Base-by-base conservation (phyloP, 495 filamentous ascomycete genomes). In the Stereocaulon alpinum region DNA sequence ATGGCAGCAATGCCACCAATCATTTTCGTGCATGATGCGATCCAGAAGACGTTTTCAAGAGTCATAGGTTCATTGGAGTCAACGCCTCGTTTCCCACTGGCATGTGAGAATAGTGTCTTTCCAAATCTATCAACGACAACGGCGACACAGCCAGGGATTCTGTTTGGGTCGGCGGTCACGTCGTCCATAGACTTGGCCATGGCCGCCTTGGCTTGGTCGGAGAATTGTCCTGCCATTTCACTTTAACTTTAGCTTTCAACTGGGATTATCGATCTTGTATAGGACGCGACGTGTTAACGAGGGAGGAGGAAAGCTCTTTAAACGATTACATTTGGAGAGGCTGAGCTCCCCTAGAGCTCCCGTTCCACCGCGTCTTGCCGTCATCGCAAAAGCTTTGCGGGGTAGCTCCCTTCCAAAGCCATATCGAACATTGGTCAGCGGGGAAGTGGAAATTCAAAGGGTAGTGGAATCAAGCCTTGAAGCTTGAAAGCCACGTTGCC, bases 11-110 rank as follows among this genome's bases (percentile, higher is more conserved):
- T 73, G 0, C 73, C 76, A 2, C 67, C 68, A 7, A 83, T 63
- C 67, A 82, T 65, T 61, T 83, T 85, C 0, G 82, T 83, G 63
- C 78, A 82, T n/a, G 76, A 80, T 42, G 79, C 79, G 27, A 84
- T 79, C 79, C 76, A 84, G 62, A 80, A 83, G 18, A 80, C 61
- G 14, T 57, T 77, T 18, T 83, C 80, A 7, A 78, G 55, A 2
- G 69, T 74, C 77, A 84, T 79, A 27, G 74, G 70, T 12, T 73
- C 70, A 0, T 67, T 55, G 24, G 60, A 66, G 1, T 67, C 70
- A 4, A 69, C 42, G 6, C 77, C 78, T 14, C 66, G 68, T 40
- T 70, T 72, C 0, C 80, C 81, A 11, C 74, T 71, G 10, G 79
- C 69, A 54, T 78, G 69, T 6, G 71, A 63, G 54, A 82, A 77